Evolutionary conservation across 148 eudicot genomes (phyloP).

Genomic region (Drosera capensis): DNA sequence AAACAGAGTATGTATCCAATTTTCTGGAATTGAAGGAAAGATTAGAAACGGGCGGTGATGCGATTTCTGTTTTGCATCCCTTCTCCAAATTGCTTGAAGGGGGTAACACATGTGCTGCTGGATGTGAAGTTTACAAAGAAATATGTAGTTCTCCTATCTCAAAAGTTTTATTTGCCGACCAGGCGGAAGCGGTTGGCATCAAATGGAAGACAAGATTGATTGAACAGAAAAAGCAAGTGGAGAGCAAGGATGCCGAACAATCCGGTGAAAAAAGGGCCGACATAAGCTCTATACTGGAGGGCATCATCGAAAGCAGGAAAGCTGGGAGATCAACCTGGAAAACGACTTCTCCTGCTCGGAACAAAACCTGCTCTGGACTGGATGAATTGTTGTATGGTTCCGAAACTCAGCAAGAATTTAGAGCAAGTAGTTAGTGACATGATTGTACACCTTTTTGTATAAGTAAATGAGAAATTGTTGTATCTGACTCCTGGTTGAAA

Average conservation of each 20-base stretch:
- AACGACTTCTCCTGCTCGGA: neutral
- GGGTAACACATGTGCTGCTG: conserved; percentile 53
- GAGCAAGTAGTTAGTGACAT: neutral
- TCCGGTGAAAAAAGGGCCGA: conserved; percentile 5
- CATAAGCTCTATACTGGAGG: neutral
- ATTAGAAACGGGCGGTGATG: conserved; percentile 38
- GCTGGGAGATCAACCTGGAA: neutral
- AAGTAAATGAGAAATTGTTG: conserved; percentile 1
- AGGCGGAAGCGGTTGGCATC: conserved; percentile 47
- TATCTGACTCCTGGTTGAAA: conserved; percentile 1
- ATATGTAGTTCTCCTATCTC: conserved; percentile 67
- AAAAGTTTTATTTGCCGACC: conserved; percentile 49
- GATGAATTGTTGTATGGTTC: conserved; percentile 10
- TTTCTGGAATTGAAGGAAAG: conserved; percentile 49
- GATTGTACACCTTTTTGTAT: too few species aligned
- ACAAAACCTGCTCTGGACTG: conserved; percentile 1
- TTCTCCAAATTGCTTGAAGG: conserved; percentile 59
- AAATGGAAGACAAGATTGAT: conserved; percentile 25
- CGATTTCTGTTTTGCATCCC: conserved; percentile 70
- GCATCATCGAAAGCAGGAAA: neutral
- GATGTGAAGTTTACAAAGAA: conserved; percentile 59
- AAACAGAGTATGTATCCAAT: conserved; percentile 30
- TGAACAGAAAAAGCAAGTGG: conserved; percentile 2
- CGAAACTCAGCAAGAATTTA: conserved; percentile 8
- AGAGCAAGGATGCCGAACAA: conserved; percentile 2